phyloP scores from a whole-genome alignment of 306 rosid genomes.

The Lathyrus aphaca region DNA sequence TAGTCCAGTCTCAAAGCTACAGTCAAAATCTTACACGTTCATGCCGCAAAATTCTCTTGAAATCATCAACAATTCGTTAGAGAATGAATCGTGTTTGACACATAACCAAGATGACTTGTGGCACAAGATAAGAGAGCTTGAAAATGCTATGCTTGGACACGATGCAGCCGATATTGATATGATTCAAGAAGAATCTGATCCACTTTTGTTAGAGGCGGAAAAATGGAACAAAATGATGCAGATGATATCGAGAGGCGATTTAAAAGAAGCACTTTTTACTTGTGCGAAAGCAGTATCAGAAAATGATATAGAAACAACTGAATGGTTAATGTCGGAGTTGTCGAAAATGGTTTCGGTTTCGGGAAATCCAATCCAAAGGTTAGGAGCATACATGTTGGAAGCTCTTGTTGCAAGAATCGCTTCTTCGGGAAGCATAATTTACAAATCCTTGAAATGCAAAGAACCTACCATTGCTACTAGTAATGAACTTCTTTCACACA shows the following conservation, averaged over 20 bases:
- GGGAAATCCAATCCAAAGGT: constrained; percentile 76
- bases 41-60: constrained; percentile 52
- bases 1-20: constrained; percentile 65
- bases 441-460: constrained; percentile 73
- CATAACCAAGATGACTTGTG: constrained; percentile 59
- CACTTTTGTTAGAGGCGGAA: constrained; percentile 48
- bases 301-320: constrained; percentile 58
- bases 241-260: constrained; percentile 64
- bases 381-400: constrained; percentile 89
- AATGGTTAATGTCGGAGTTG: constrained; percentile 69
- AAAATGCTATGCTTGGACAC: constrained; percentile 76
- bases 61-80: constrained; percentile 51
- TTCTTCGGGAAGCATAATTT: constrained; percentile 84
- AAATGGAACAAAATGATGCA: constrained; percentile 61
- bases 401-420: constrained; percentile 84
- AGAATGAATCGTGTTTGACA: constrained; percentile 57
- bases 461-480: constrained; percentile 59
- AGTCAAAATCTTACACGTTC: constrained; percentile 42
- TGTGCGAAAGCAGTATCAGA: constrained; percentile 73
- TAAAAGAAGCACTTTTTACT: constrained; percentile 71
- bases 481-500: constrained; percentile 70
- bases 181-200: constrained; percentile 39
- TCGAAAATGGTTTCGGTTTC: constrained; percentile 77
- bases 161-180: constrained; percentile 50
- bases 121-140: constrained; percentile 83